Percentiles rank a stretch among this genome's conserved stretches.
Evolutionary conservation across 2,329 filamentous ascomycete genomes (phyloP).

Genomic region (Beauveria scarabaeidicola): DNA sequence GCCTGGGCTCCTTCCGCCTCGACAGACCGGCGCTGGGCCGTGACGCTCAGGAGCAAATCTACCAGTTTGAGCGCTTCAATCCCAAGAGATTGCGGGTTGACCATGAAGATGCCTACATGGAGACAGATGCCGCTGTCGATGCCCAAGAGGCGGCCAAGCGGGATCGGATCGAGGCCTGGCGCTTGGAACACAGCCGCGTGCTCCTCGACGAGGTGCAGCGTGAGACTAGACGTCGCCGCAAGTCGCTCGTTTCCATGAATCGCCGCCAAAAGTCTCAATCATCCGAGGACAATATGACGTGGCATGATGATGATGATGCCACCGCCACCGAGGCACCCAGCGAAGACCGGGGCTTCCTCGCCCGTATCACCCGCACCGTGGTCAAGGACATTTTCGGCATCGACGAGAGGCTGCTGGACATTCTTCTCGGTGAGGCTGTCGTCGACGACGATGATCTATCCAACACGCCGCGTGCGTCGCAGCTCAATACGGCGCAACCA

Average conservation of each 20-base stretch:
- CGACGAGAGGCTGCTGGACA: slow-evolving; percentile 73
- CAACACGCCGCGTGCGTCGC: slow-evolving; percentile 38
- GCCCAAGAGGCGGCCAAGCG: slow-evolving; percentile 62
- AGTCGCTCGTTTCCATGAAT: slow-evolving; percentile 45
- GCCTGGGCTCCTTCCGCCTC: slow-evolving; percentile 74
- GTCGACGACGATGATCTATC: slow-evolving; percentile 38
- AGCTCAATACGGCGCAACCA: slow-evolving; percentile 22
- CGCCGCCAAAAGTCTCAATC: slow-evolving; percentile 21
- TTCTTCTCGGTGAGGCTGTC: slow-evolving; percentile 77
- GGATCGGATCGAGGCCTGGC: slow-evolving; percentile 83
- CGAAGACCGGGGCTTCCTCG: slow-evolving; percentile 64
- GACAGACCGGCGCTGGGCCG: slow-evolving; percentile 43
- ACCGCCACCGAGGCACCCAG: slow-evolving; percentile 31
- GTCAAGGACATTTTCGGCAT: slow-evolving; percentile 87
- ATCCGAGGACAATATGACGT: slow-evolving; percentile 35
- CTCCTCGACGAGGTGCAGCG: slow-evolving; percentile 83
- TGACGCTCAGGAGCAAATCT: slow-evolving; percentile 73
- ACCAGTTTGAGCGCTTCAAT: slow-evolving; percentile 81
- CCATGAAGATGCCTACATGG: slow-evolving; percentile 41
- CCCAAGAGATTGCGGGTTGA: slow-evolving; percentile 55
- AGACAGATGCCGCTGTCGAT: not conserved
- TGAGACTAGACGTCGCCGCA: slow-evolving; percentile 64
- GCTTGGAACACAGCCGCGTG: slow-evolving; percentile 78
- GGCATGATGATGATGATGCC: slow-evolving; percentile 43
- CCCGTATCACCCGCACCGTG: slow-evolving; percentile 73